These are phyloP conservation scores for Gamarada debralockiae DNA, from an alignment of 495 filamentous ascomycete species.

Conservation along the genomic window DNA sequence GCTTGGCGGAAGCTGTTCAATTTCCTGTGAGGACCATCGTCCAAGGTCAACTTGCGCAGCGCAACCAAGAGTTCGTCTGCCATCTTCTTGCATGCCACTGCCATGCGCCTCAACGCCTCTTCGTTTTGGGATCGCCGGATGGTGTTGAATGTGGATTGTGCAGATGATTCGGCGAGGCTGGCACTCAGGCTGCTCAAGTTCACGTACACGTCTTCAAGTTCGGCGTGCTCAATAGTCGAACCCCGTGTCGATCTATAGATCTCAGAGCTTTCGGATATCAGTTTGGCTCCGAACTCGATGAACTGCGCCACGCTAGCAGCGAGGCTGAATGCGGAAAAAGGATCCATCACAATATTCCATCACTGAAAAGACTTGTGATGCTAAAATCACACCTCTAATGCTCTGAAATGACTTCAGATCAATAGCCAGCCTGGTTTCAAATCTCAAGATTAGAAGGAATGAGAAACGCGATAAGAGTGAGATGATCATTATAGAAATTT, in stretches of 20 bases:
- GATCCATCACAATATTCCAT: constrained; percentile 17
- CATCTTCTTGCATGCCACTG: background rate
- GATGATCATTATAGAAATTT: too few species aligned
- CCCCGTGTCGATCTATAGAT: constrained; percentile 11
- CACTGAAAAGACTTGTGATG: too few species aligned
- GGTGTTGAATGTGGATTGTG: too few species aligned
- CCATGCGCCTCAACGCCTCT: background rate
- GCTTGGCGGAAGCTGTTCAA: constrained; percentile 14
- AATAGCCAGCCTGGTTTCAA: too few species aligned
- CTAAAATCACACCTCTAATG: too few species aligned
- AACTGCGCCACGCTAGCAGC: constrained; percentile 10
- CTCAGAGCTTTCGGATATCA: constrained; percentile 8
- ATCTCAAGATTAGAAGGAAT: too few species aligned
- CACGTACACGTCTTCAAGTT: background rate
- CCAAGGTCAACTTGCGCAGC: background rate
- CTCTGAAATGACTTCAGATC: too few species aligned
- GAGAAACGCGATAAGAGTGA: too few species aligned
- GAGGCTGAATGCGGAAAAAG: constrained; percentile 4
- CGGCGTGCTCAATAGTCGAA: background rate
- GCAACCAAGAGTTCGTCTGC: background rate
- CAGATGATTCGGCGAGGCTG: background rate
- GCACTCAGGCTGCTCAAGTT: background rate
- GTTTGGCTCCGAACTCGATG: constrained; percentile 2
- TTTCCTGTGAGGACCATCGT: background rate
- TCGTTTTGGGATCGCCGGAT: too few species aligned